Conservation (phyloP, 1,139 yeast genomes). For the Yamadazyma trypodendri region DNA sequence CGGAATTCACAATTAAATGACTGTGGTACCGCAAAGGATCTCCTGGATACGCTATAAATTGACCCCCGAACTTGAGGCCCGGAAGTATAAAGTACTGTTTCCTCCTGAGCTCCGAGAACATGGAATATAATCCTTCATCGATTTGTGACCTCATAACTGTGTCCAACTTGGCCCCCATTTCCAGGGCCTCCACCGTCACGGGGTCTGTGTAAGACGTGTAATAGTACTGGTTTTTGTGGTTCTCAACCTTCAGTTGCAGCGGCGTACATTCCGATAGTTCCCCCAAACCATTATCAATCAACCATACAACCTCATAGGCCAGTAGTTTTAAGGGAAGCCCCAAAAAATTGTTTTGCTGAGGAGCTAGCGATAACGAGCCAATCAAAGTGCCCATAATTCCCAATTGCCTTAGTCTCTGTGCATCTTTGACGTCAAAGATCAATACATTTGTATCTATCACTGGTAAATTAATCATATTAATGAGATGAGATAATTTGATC, state of each 20-base stretch:
- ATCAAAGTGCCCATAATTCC: constrained; percentile 71
- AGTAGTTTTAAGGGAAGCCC: constrained; percentile 79
- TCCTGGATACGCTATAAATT: constrained; percentile 88
- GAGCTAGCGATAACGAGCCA: constrained; percentile 83
- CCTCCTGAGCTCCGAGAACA: constrained; percentile 39
- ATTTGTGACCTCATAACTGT: constrained; percentile 6
- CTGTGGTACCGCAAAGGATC: constrained; percentile 91
- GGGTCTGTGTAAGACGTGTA: constrained; percentile 3
- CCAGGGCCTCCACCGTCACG: too few relatives aligned
- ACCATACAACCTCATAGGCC: constrained; percentile 72
- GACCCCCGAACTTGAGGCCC: constrained; percentile 89
- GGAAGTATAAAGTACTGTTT: constrained; percentile 65
- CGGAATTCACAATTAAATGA: constrained; percentile 68
- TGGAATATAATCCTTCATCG: constrained; percentile 15
- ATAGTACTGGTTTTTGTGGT: constrained; percentile 8
- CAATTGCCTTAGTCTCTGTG: constrained; percentile 50
- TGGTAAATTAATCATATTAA: constrained; percentile 17
- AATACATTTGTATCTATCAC: constrained; percentile 50
- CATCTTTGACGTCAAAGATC: constrained; percentile 46
- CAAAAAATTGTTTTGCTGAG: constrained; percentile 85
- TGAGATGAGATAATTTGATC: constrained; percentile 3
- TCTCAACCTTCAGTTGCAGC: constrained; percentile 2
- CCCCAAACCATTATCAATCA: constrained; percentile 47
- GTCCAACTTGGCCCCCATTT: background rate
- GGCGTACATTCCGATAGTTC: constrained; percentile 7